These are phyloP conservation scores for Syzygium oleosum DNA, from an alignment of 345 rosid species.

Conservation along the genomic window DNA sequence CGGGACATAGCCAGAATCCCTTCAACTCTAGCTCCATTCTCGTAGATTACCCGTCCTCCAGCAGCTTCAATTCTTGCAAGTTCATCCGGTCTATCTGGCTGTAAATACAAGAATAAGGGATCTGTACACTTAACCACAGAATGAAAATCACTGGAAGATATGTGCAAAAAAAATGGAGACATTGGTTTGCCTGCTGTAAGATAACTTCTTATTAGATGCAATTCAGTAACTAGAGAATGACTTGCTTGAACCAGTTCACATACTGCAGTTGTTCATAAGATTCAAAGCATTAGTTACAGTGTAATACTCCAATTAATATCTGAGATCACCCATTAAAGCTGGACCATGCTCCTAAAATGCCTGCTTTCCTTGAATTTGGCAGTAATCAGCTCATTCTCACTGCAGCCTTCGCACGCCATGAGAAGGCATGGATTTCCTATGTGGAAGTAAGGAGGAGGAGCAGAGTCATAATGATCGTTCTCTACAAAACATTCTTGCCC, in stretches of 20 bases:
- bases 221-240: neutral
- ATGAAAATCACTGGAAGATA: neutral
- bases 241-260: neutral
- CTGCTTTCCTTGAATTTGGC: neutral
- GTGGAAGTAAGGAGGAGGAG: neutral
- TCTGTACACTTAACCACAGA: neutral
- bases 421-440: neutral
- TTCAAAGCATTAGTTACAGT: neutral
- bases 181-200: neutral
- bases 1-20: conserved; percentile 88
- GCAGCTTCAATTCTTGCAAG: conserved; percentile 57
- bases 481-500: neutral
- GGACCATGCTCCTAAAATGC: neutral
- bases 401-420: neutral
- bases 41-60: conserved; percentile 52
- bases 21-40: conserved; percentile 66
- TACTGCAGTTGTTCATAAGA: neutral
- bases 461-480: neutral
- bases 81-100: conserved; percentile 85
- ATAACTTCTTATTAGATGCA: neutral
- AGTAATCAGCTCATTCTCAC: neutral
- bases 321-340: neutral
- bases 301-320: neutral
- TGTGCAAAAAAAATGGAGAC: neutral
- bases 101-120: conserved; percentile 8